phyloP scores from a whole-genome alignment of 352 stramenopile species.

The Thalassiosira livingstoniorum region DNA sequence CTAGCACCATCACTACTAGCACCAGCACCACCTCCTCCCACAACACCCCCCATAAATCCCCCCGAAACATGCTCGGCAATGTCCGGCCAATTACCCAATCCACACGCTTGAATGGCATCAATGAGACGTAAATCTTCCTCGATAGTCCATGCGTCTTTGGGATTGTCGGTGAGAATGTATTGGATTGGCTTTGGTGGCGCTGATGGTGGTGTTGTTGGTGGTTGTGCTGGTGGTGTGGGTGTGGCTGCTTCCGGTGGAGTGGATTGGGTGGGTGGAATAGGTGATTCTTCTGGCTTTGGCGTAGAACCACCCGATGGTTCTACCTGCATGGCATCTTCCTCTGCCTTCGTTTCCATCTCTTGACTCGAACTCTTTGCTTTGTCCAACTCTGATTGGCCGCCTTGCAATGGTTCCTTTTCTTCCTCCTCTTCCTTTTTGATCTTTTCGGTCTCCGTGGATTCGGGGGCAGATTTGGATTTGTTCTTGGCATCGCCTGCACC shows the following conservation, averaged over 20 bases:
- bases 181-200: not conserved
- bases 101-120: constrained; percentile 95
- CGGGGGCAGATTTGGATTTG: no score
- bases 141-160: constrained; percentile 88
- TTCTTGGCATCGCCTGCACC: not conserved
- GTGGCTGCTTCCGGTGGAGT: no score
- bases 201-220: no score
- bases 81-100: constrained; percentile 95
- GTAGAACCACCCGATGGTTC: no score
- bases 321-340: not conserved
- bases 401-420: no score
- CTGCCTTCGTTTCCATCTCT: constrained; percentile 1
- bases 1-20: not conserved
- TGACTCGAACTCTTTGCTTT: not conserved
- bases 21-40: constrained; percentile 3
- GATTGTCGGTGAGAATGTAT: constrained; percentile 52
- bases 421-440: no score
- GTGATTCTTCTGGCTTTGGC: no score
- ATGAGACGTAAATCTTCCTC: constrained; percentile 96
- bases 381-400: not conserved
- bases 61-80: constrained; percentile 81
- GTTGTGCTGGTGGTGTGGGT: no score
- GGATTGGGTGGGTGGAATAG: no score
- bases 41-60: constrained; percentile 48
- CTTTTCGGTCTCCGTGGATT: no score